Percentiles rank a stretch among this genome's conserved stretches.
phyloP scores from a whole-genome alignment of 1,284 basidiomycete species.

The Tremellales sp. region DNA sequence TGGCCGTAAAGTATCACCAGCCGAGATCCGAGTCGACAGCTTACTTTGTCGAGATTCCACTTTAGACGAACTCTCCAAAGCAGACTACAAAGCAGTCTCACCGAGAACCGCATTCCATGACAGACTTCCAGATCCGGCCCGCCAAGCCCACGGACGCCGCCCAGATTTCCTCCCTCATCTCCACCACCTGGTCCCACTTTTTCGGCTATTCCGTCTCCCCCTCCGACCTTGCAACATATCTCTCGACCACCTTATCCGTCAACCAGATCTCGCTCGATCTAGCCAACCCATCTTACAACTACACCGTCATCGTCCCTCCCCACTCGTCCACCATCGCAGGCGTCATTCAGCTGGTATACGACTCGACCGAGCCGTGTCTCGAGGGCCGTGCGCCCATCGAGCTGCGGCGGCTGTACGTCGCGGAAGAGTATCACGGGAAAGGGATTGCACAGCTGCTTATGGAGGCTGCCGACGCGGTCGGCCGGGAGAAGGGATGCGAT shows the following conservation, averaged over 20 bases:
- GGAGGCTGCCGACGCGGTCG: conserved; percentile 10
- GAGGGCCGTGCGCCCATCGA: conserved; percentile 13
- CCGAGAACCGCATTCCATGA: no score
- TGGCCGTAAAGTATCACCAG: no score
- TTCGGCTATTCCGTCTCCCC: conserved; percentile 22
- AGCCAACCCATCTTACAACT: conserved; percentile 2
- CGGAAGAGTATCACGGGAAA: conserved; percentile 23
- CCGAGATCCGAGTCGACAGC: no score
- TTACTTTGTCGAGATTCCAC: no score
- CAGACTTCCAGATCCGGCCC: conserved; percentile 8
- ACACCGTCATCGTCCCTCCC: conserved; percentile 7
- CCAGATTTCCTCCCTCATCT: conserved; percentile 17
- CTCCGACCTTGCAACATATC: conserved; percentile 17
- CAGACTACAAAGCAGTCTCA: no score
- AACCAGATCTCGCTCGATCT: conserved; percentile 13
- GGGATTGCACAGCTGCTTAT: conserved; percentile 25
- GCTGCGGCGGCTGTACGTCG: conserved; percentile 27
- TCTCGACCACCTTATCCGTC: conserved; percentile 10
- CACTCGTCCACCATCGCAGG: conserved; percentile 8
- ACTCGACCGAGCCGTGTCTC: conserved; percentile 11
- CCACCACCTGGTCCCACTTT: conserved; percentile 20
- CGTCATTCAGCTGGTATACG: conserved; percentile 17
- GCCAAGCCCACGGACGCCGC: conserved; percentile 15
- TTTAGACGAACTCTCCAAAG: no score
- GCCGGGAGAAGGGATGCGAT: conserved; percentile 16